A percentile compares a stretch with the other conserved stretches of the same genome.
Conservation (phyloP, 225 moss, liverwort and hornwort genomes). For the Rhytidiadelphus loreus region DNA sequence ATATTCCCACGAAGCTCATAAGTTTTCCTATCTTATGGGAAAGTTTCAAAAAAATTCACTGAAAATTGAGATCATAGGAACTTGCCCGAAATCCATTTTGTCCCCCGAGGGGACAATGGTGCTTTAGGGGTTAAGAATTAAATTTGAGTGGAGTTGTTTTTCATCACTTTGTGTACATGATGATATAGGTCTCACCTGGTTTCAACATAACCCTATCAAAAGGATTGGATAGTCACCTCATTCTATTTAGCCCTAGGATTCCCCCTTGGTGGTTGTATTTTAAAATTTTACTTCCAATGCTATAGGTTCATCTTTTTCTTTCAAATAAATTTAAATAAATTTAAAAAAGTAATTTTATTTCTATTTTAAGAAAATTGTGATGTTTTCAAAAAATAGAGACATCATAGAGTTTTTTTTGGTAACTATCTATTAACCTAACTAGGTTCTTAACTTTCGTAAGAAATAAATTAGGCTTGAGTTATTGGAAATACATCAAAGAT, state of each 20-base stretch:
- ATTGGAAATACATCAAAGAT: fast-evolving
- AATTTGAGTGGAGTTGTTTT: background rate
- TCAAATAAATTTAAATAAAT: background rate
- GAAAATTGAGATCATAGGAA: too few relatives aligned
- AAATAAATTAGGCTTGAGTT: background rate
- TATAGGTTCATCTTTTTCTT: fast-evolving
- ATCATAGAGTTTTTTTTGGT: background rate
- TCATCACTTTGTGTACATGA: fast-evolving
- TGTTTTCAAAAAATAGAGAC: background rate
- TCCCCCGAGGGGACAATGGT: too few relatives aligned
- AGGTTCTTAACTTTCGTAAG: background rate
- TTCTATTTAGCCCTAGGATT: fast-evolving
- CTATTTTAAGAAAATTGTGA: fast-evolving
- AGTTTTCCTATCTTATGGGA: too few relatives aligned
- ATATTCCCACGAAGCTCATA: too few relatives aligned
- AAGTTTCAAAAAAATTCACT: too few relatives aligned
- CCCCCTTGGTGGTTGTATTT: fast-evolving
- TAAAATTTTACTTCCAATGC: background rate
- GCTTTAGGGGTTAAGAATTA: too few relatives aligned
- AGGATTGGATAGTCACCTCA: fast-evolving
- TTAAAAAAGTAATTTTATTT: background rate
- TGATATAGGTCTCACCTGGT: fast-evolving
- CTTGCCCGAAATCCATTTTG: too few relatives aligned
- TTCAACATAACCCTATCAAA: fast-evolving
- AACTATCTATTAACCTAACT: background rate